phyloP scores from a whole-genome alignment of 139 green algal species.

The Ettlia oleoabundans region DNA sequence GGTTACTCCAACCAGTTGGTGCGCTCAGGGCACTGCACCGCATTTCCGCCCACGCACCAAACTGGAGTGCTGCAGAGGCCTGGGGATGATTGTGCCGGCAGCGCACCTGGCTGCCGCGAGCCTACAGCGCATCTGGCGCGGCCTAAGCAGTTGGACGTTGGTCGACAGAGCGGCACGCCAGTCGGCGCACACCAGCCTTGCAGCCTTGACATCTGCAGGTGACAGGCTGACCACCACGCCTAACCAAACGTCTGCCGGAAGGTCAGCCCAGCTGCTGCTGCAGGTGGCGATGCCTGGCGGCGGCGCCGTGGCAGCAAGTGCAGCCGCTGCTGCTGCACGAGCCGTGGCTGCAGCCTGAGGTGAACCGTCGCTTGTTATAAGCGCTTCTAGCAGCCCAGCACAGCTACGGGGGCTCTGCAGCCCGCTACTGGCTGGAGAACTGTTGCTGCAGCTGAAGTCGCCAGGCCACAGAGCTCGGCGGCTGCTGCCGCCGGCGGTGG shows the following conservation, averaged over 20 bases:
- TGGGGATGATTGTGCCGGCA: too few species aligned
- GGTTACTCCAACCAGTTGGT: too few species aligned
- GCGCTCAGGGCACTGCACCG: too few species aligned
- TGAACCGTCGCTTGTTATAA: conserved; percentile 15
- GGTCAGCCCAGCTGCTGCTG: conserved; percentile 21
- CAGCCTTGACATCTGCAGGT: conserved; percentile 26
- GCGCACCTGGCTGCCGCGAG: conserved; percentile 8
- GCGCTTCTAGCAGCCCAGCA: conserved; percentile 1
- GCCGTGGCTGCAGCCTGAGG: conserved; percentile 8
- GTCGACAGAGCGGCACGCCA: conserved; percentile 27
- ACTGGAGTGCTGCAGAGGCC: too few species aligned
- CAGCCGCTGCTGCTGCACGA: neutral
- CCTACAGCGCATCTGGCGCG: neutral
- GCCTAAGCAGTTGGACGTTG: conserved; percentile 19
- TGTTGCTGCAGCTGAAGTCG: neutral
- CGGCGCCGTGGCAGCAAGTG: neutral
- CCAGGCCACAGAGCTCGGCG: conserved; percentile 10
- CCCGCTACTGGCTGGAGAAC: conserved; percentile 17
- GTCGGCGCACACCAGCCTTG: conserved; percentile 40
- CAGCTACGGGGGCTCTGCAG: conserved; percentile 7
- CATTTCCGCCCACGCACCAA: too few species aligned
- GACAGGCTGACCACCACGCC: conserved; percentile 25
- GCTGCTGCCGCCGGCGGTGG: neutral
- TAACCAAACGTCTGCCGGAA: conserved; percentile 36
- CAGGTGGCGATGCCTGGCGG: too few species aligned